A percentile compares a stretch with the other conserved stretches of the same genome.
phyloP scores from a whole-genome alignment of 805 yeast genomes.

The Hagleromyces aurorensis region DNA sequence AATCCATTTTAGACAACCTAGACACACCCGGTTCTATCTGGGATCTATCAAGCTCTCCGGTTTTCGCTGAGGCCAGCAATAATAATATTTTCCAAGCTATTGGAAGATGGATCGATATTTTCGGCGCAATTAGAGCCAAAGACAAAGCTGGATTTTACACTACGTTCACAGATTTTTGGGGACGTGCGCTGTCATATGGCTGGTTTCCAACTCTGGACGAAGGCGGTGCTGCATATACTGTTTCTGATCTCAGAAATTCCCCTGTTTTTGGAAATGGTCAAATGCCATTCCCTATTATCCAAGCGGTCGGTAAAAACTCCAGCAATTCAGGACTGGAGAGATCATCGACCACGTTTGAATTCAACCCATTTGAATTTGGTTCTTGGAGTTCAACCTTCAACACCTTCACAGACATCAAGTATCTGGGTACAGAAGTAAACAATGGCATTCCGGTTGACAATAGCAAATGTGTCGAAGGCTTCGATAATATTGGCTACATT shows the following conservation, averaged over 20 bases:
- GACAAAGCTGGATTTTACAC: conserved; percentile 57
- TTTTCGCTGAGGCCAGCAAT: conserved; percentile 55
- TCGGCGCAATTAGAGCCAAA: conserved; percentile 45
- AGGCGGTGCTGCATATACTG: conserved; percentile 57
- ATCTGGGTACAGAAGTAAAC: conserved; percentile 57
- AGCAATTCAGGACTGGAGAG: conserved; percentile 48
- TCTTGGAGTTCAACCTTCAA: conserved; percentile 77
- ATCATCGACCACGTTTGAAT: conserved; percentile 61
- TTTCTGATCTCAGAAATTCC: conserved; percentile 49
- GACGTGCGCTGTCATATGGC: conserved; percentile 64
- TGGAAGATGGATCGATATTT: conserved; percentile 48
- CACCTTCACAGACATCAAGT: conserved; percentile 58
- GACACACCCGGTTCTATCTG: conserved; percentile 44
- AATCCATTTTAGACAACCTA: conserved; percentile 40
- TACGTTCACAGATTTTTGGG: conserved; percentile 76
- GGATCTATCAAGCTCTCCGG: conserved; percentile 57
- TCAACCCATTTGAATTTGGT: conserved; percentile 68
- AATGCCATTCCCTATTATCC: conserved; percentile 68
- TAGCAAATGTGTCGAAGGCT: conserved; percentile 52
- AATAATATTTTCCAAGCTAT: conserved; percentile 39
- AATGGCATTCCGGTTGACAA: conserved; percentile 56
- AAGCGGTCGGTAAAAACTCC: conserved; percentile 60
- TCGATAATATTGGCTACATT: conserved; percentile 74
- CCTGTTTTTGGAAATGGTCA: conserved; percentile 51
- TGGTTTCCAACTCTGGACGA: conserved; percentile 54